Evolutionary conservation across 345 rosid genomes (phyloP), one percentile per base, ranked within the genome.

Genomic region (Lepidium aucheri): DNA sequence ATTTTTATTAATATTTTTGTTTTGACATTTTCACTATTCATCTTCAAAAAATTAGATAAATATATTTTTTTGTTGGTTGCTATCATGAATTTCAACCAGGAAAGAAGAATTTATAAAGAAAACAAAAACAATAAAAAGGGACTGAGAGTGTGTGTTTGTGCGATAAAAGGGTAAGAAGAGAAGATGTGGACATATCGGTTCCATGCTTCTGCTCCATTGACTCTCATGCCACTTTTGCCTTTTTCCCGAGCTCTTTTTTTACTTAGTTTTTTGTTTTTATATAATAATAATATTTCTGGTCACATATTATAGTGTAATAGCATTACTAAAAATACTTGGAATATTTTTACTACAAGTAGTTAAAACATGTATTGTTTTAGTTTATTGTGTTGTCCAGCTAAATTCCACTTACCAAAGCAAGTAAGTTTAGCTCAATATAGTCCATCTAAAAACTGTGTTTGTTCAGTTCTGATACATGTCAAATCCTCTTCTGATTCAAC

Each of bases 131-230:
- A 33, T 35, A 17, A 66, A 65, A 73, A 67, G 49, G 44, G 63
- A 67, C 67, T 67, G 56, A 51, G 72, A 34, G 77, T 66, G 72
- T 66, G 67, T 73, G 72, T 73, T 65, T 73, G 67, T 73, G 76
- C 65, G 67, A 73, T 65, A 66, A 66, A 65, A 52, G 67, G 56
- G 55, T 38, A 76, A 70, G 79, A 56, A 32, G 35, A 47, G 3
- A 15, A 50, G 93, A 85, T 77, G 94, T 81, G 76, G 94, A 87
- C 94, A 41, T 80, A 54, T 81, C 94, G 79, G 72, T 70, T 73
- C 83, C 58, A 78, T 78, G 85, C 68, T 81, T 65, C 81, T 72
- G 79, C 77, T 66, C 80, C 82, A 56, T 62, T 63, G 72, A 66
- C 85, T 63, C 74, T 32, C 78, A 66, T 46, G 65, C 65, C 68